A percentile compares a stretch with the other conserved stretches of the same genome.
phyloP scores from a whole-genome alignment of 2,329 filamentous ascomycete genomes.

The Fusarium agapanthi region DNA sequence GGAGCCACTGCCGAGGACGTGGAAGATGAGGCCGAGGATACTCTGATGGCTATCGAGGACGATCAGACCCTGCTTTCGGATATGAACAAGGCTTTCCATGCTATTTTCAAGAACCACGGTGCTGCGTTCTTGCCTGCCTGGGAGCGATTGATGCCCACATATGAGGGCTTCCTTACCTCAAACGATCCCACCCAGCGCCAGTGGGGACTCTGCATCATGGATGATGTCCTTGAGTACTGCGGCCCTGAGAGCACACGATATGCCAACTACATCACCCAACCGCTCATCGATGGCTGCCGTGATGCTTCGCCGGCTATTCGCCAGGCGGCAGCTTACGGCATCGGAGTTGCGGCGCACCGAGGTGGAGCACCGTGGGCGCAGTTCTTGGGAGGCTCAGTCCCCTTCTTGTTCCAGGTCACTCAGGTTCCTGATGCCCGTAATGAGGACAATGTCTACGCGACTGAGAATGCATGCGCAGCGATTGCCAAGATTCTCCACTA shows the following conservation, averaged over 20 bases:
- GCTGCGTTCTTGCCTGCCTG: constrained; percentile 84
- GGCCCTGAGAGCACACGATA: constrained; percentile 89
- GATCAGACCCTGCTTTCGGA: constrained; percentile 96
- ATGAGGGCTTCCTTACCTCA: constrained; percentile 84
- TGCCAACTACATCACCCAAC: constrained; percentile 84
- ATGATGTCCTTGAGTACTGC: constrained; percentile 97
- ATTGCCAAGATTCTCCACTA: constrained; percentile 97
- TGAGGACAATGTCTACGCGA: constrained; percentile 96
- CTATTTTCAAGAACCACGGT: constrained; percentile 97
- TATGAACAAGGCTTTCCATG: constrained; percentile 99
- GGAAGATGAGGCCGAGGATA: constrained; percentile 88
- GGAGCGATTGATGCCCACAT: constrained; percentile 86
- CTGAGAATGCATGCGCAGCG: constrained; percentile 95
- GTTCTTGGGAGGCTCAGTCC: constrained; percentile 83
- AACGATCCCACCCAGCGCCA: constrained; percentile 90
- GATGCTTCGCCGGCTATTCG: constrained; percentile 90
- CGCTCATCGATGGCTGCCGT: constrained; percentile 84
- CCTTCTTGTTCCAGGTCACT: constrained; percentile 84
- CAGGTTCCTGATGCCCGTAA: constrained; percentile 82
- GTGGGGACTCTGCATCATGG: constrained; percentile 99
- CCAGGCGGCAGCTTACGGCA: constrained; percentile 94
- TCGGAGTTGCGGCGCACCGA: constrained; percentile 93
- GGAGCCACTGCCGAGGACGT: constrained; percentile 81
- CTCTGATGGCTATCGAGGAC: constrained; percentile 91
- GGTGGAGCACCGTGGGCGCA: constrained; percentile 88